Conservation (phyloP, 2,329 filamentous ascomycete species). For the Alternaria novae-zelandiae region DNA sequence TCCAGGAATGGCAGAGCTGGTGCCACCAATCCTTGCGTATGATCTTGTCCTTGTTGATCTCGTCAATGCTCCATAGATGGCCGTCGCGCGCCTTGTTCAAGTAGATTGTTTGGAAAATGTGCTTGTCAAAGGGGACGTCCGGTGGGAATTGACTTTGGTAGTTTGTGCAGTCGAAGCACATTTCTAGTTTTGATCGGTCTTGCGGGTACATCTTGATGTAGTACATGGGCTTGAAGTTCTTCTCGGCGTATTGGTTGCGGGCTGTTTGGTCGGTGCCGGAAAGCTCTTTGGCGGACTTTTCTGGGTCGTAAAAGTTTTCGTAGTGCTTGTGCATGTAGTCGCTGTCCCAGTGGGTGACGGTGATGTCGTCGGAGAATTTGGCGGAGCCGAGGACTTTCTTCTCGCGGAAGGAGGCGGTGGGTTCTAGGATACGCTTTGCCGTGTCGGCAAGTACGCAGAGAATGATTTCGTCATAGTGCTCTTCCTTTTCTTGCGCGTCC, state of each 20-base stretch:
- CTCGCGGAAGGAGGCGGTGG: constrained; percentile 66
- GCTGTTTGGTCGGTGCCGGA: constrained; percentile 51
- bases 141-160: constrained; percentile 74
- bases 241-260: constrained; percentile 55
- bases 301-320: constrained; percentile 64
- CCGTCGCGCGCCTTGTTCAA: constrained; percentile 63
- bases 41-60: constrained; percentile 66
- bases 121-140: constrained; percentile 60
- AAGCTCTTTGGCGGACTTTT: constrained; percentile 53
- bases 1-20: constrained; percentile 68
- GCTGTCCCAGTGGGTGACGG: constrained; percentile 70
- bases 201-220: constrained; percentile 66
- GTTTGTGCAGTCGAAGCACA: constrained; percentile 76
- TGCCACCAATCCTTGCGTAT: constrained; percentile 73
- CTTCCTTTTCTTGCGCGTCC: constrained; percentile 52
- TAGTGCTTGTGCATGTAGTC: constrained; percentile 73
- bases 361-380: constrained; percentile 73
- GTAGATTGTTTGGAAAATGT: constrained; percentile 75
- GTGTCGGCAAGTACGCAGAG: constrained; percentile 66
- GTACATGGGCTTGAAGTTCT: constrained; percentile 69
- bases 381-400: constrained; percentile 73
- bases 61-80: constrained; percentile 64
- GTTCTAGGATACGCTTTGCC: constrained; percentile 64
- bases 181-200: constrained; percentile 63
- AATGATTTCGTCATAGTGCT: constrained; percentile 69